These are phyloP conservation scores for Tylopilus vinaceipallidus DNA, from an alignment of 768 basidiomycete species.

Conservation along the genomic window DNA sequence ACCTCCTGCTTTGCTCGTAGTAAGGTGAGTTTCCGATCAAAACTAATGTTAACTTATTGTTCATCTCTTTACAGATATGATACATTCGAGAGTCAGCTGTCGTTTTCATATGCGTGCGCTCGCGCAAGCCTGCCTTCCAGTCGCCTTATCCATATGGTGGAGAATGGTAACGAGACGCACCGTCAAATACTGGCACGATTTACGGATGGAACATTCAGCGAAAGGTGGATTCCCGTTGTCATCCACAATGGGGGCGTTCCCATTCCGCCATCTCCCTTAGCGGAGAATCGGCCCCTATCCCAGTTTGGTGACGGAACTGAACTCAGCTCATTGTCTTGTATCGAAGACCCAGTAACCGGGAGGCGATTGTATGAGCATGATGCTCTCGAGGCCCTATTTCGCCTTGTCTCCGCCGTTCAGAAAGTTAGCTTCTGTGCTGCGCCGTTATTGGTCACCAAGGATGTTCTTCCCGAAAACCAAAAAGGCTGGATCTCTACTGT, in stretches of 20 bases:
- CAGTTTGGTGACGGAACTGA: slow-evolving; percentile 44
- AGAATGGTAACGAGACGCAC: slow-evolving; percentile 55
- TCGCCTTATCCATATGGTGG: slow-evolving; percentile 61
- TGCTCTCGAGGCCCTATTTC: slow-evolving; percentile 55
- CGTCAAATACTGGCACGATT: slow-evolving; percentile 48
- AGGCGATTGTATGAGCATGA: slow-evolving; percentile 57
- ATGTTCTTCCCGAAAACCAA: slow-evolving; percentile 20
- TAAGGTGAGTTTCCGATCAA: slow-evolving; percentile 46
- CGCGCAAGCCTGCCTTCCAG: slow-evolving; percentile 46
- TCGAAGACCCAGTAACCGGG: slow-evolving; percentile 64
- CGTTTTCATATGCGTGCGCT: slow-evolving; percentile 54
- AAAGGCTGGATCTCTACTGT: slow-evolving; percentile 47
- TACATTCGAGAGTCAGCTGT: slow-evolving; percentile 56
- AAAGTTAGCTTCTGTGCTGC: slow-evolving; percentile 1
- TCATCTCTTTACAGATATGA: slow-evolving; percentile 35
- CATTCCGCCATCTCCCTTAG: slow-evolving; percentile 45
- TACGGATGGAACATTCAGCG: slow-evolving; percentile 38
- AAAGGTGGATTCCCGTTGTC: slow-evolving; percentile 54
- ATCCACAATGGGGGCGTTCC: slow-evolving; percentile 32
- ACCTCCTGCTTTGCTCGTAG: slow-evolving; percentile 54
- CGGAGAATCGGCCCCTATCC: slow-evolving; percentile 41
- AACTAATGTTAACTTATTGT: slow-evolving; percentile 3
- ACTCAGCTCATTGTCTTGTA: slow-evolving; percentile 31
- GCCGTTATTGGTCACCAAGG: slow-evolving; percentile 24
- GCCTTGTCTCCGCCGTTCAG: slow-evolving; percentile 37